A percentile compares a stretch with the other conserved stretches of the same genome.
phyloP scores from a whole-genome alignment of 2,329 filamentous ascomycete genomes.

The Ophiostoma triangulosporum region DNA sequence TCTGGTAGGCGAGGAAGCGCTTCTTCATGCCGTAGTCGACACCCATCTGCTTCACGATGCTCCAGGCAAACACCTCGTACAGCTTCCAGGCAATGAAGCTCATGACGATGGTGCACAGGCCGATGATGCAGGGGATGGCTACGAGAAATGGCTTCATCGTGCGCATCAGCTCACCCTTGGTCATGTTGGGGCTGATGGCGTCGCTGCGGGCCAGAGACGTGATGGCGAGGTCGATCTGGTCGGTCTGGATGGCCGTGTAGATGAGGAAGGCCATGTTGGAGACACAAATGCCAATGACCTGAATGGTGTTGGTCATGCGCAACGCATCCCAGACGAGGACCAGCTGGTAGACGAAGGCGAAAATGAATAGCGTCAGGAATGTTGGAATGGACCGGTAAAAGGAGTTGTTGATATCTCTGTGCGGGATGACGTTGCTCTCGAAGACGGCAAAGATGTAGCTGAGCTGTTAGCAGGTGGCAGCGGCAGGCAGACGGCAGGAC shows the following conservation, averaged over 20 bases:
- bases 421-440: constrained; percentile 44
- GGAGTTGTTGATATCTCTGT: constrained; percentile 33
- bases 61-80: constrained; percentile 98
- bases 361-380: constrained; percentile 92
- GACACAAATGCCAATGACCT: constrained; percentile 86
- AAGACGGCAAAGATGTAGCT: constrained; percentile 88
- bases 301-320: constrained; percentile 93
- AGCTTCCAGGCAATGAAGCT: constrained; percentile 79
- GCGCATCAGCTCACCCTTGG: constrained; percentile 44
- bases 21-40: constrained; percentile 95
- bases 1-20: constrained; percentile 93
- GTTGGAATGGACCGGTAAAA: constrained; percentile 71
- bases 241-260: constrained; percentile 84
- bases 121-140: constrained; percentile 75
- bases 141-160: constrained; percentile 64
- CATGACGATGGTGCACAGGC: constrained; percentile 58
- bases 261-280: constrained; percentile 86
- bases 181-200: constrained; percentile 13
- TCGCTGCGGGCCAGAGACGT: constrained; percentile 38
- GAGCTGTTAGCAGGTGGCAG: constrained; percentile 12
- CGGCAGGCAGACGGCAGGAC: no score
- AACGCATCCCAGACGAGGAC: constrained; percentile 87
- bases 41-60: constrained; percentile 97
- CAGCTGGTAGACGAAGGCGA: constrained; percentile 87
- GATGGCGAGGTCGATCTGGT: constrained; percentile 73